These are phyloP conservation scores for Saccharomycopsis fermentans DNA, from an alignment of 805 yeast species.

Conservation along the genomic window DNA sequence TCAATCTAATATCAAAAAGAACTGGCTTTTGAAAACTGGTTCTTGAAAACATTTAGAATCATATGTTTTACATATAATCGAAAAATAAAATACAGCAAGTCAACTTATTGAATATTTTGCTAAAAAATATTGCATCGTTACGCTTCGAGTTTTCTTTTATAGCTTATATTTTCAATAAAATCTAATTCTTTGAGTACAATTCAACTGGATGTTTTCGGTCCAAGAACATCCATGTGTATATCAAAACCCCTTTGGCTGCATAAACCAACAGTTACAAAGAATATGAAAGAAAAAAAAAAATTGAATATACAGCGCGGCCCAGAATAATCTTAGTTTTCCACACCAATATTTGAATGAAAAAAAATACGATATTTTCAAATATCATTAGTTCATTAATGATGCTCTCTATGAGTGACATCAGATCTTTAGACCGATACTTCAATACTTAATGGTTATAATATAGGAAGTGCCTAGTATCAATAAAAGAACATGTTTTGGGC, in stretches of 20 bases:
- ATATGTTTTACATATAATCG: neutral
- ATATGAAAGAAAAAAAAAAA: neutral
- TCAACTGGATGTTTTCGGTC: too few relatives aligned
- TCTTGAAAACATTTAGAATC: conserved; percentile 1
- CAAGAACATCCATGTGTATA: too few relatives aligned
- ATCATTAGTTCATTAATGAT: too few relatives aligned
- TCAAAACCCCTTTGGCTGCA: too few relatives aligned
- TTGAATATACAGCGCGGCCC: neutral
- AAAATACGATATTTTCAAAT: neutral
- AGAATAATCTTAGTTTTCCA: neutral
- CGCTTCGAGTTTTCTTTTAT: too few relatives aligned
- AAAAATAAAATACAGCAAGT: neutral
- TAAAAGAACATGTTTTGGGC: neutral
- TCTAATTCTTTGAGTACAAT: too few relatives aligned
- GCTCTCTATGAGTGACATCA: too few relatives aligned
- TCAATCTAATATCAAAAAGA: conserved; percentile 19
- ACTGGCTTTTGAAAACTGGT: neutral
- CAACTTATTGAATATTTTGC: too few relatives aligned
- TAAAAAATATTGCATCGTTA: too few relatives aligned
- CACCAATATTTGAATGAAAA: neutral
- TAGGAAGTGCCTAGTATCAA: neutral
- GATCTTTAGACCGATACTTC: too few relatives aligned
- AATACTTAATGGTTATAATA: too few relatives aligned
- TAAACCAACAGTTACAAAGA: neutral
- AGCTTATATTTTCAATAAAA: too few relatives aligned